phyloP scores from a whole-genome alignment of 306 rosid species.

The Cucurbita maxima region DNA sequence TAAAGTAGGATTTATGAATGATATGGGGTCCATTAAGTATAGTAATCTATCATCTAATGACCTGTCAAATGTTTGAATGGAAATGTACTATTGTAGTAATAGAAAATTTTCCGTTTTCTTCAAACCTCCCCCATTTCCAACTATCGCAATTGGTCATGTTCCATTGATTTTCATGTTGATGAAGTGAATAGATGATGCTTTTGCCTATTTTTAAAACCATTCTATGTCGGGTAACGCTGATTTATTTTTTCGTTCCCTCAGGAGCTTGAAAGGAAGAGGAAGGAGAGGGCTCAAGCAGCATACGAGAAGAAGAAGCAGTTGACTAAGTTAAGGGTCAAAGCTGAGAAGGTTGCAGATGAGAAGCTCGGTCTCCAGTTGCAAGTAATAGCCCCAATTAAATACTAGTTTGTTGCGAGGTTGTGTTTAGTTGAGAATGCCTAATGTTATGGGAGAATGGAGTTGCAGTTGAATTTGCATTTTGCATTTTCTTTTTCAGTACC shows the following conservation, averaged over 20 bases:
- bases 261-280: slow-evolving; percentile 74
- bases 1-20: neutral
- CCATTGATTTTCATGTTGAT: neutral
- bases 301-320: slow-evolving; percentile 73
- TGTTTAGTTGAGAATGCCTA: neutral
- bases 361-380: slow-evolving; percentile 55
- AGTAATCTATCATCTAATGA: neutral
- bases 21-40: neutral
- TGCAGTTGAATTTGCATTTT: slow-evolving; percentile 7
- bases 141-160: neutral
- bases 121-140: neutral
- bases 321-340: slow-evolving; percentile 46
- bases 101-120: neutral
- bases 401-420: slow-evolving; percentile 11
- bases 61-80: neutral
- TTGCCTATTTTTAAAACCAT: neutral
- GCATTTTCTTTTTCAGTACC: neutral
- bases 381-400: slow-evolving; percentile 50
- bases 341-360: slow-evolving; percentile 52
- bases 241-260: neutral
- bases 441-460: slow-evolving; percentile 9
- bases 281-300: slow-evolving; percentile 38
- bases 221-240: neutral
- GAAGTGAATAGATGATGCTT: neutral
- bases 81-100: neutral